Conservation (phyloP, 192 early-diverging fungal genomes). For the Backusella macrospora region DNA sequence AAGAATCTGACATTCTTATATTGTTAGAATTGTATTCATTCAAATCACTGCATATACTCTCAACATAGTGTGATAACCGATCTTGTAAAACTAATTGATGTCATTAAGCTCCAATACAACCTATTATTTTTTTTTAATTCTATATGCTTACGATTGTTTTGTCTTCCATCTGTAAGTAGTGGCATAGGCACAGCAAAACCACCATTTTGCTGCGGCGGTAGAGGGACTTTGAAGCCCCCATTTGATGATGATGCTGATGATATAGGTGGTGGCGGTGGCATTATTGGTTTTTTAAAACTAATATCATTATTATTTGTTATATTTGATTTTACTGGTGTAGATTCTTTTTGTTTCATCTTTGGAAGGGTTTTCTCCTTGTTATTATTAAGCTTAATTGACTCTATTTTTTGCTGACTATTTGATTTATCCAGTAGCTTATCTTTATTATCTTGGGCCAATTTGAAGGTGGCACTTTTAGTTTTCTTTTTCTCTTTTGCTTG, state of each 20-base stretch:
- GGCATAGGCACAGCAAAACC: background rate
- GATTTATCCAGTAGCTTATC: background rate
- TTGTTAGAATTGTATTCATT: background rate
- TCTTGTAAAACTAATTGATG: background rate
- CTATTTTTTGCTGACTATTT: background rate
- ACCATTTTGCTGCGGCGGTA: background rate
- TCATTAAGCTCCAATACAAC: too few species aligned
- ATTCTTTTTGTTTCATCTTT: background rate
- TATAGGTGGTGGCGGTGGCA: background rate
- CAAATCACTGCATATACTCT: background rate
- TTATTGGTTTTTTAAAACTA: constrained; percentile 1
- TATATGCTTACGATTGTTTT: constrained; percentile 4
- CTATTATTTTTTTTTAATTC: background rate
- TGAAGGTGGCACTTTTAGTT: background rate
- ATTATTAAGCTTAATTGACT: background rate
- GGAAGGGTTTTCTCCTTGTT: background rate
- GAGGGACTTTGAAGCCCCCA: background rate
- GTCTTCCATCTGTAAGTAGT: background rate
- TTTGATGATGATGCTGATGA: background rate
- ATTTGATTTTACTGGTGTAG: background rate
- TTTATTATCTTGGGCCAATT: background rate
- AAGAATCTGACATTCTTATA: background rate
- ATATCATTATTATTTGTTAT: background rate
- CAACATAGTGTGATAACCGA: constrained; percentile 4
- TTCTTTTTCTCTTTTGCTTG: background rate